Evolutionary conservation across 345 rosid genomes (phyloP), one percentile per base, ranked within the genome.

Genomic region (Ricinus communis): DNA sequence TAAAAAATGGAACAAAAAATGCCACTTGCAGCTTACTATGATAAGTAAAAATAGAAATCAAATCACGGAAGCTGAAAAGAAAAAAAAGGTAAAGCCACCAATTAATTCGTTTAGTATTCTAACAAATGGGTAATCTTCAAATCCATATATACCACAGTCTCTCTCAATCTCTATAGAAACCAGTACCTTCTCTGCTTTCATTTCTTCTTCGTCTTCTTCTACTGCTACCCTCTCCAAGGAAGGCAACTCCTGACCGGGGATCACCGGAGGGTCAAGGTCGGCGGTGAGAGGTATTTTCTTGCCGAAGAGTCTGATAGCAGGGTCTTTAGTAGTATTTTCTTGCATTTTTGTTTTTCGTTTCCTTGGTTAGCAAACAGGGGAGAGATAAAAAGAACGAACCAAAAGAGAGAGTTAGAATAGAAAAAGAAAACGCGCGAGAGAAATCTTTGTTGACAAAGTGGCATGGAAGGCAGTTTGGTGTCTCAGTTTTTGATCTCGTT

Each of bases 271-370:
- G 49, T 70, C 77, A 5, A 19, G 64, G 31, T 67, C 85, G 13
- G 81, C 58, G 56, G 84, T 82, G 1, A 93, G 75, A 30, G 86
- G 81, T 45, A 93, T 88, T 66, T 83, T 90, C 86, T 54, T 86
- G 0, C 98, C 96, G 73, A 93, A 93, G 81, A 93, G 94, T 85
- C 65, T 90, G 77, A 93, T 85, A 61, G 89, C 86, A 4, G 91
- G 82, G 69, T 90, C 90, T 71, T 79, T 79, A 28, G 40, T 38
- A 27, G 19, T 16, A 78, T 15, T 87, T 62, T 80, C 81, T 50
- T 60, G 77, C 90, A 85, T 89, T 81, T 56, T 58, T 41, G 12
- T 33, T 27, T 55, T 4, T 22, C n/a, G 47, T 22, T 69, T 82
- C 73, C 77, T 68, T 11, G 77, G 62, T 15, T 56, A 58, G 68